These are phyloP conservation scores for Cyberlindnera euphorbiae DNA, from an alignment of 805 yeast genomes.

Conservation along the genomic window DNA sequence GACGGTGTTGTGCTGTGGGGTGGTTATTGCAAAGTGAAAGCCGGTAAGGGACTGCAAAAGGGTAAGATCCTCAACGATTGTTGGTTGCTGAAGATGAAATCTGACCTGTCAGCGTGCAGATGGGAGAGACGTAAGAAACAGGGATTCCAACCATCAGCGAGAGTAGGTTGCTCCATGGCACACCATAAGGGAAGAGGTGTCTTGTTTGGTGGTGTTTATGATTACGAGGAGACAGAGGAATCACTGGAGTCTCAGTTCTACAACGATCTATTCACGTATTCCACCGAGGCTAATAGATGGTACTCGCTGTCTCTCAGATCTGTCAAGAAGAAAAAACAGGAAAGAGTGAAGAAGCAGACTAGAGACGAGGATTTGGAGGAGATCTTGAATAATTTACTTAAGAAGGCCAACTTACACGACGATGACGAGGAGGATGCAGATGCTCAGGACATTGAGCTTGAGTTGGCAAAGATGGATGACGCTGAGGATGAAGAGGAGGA, in stretches of 20 bases:
- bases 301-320: constrained; percentile 62
- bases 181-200: constrained; percentile 89
- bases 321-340: constrained; percentile 50
- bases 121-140: constrained; percentile 91
- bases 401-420: constrained; percentile 61
- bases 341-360: constrained; percentile 38
- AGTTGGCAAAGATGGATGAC: constrained; percentile 38
- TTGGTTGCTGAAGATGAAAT: constrained; percentile 84
- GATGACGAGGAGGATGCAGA: constrained; percentile 34
- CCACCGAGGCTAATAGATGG: constrained; percentile 87
- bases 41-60: constrained; percentile 80
- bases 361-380: constrained; percentile 71
- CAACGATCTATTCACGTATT: constrained; percentile 77
- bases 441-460: constrained; percentile 44
- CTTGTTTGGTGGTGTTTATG: constrained; percentile 93
- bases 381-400: constrained; percentile 65
- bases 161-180: constrained; percentile 93
- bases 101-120: constrained; percentile 64
- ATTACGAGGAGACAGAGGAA: constrained; percentile 93
- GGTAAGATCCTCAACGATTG: constrained; percentile 85
- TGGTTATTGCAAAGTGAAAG: constrained; percentile 91
- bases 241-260: constrained; percentile 78
- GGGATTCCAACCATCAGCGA: constrained; percentile 85
- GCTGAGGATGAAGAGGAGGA: constrained; percentile 17
- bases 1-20: constrained; percentile 90